phyloP scores from a whole-genome alignment of 2,329 filamentous ascomycete genomes.

The Alternaria tenuissima region DNA sequence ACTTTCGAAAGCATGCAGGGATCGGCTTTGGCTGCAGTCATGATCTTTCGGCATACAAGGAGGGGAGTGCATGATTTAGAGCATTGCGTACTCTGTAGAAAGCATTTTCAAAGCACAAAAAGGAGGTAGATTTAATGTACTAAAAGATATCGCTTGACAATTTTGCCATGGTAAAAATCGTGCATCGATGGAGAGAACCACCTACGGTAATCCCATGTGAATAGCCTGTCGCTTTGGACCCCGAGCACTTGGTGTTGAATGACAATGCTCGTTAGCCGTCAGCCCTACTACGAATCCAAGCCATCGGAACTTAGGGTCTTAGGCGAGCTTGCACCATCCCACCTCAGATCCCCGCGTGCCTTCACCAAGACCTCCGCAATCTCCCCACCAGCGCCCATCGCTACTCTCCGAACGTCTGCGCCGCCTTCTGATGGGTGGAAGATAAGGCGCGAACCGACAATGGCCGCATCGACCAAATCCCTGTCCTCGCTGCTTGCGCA shows the following conservation, averaged over 20 bases:
- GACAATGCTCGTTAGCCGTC: neutral
- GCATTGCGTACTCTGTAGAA: neutral
- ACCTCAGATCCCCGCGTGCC: constrained; percentile 40
- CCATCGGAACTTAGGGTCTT: constrained; percentile 23
- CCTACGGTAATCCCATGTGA: neutral
- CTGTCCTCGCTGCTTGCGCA: constrained; percentile 65
- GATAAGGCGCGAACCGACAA: constrained; percentile 32
- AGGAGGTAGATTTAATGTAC: neutral
- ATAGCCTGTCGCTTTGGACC: neutral
- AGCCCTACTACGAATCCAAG: constrained; percentile 16
- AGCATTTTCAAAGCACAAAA: neutral
- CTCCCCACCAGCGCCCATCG: constrained; percentile 23
- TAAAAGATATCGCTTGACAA: neutral
- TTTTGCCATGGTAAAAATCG: neutral
- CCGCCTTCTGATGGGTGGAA: constrained; percentile 33
- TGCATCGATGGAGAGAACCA: neutral
- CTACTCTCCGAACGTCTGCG: constrained; percentile 3
- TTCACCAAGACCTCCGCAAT: constrained; percentile 34
- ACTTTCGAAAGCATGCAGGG: neutral
- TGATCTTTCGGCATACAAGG: neutral
- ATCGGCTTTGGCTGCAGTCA: neutral
- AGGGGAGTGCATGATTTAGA: neutral
- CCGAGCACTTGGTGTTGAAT: neutral
- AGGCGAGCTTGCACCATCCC: constrained; percentile 38
- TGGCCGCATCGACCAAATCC: constrained; percentile 55